Conservation (phyloP, 352 stramenopile species). For the Phytophthora cryptogea region DNA sequence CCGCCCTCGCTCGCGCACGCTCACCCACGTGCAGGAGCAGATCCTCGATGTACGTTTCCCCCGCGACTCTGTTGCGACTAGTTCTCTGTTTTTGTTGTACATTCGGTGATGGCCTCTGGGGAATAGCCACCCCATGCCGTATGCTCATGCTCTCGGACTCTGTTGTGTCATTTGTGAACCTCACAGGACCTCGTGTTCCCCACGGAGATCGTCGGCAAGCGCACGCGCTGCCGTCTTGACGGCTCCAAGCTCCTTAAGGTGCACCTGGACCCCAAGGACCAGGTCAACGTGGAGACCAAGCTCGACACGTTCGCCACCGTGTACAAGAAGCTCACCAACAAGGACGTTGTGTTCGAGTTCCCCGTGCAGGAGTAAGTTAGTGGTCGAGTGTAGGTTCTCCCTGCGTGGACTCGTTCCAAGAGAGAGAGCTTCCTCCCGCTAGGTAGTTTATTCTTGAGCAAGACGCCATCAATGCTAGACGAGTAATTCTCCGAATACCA, state of each 20-base stretch:
- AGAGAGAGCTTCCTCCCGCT: constrained; percentile 30
- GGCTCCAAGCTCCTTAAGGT: constrained; percentile 98
- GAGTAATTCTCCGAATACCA: constrained; percentile 35
- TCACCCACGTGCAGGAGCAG: constrained; percentile 98
- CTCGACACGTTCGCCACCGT: constrained; percentile 99
- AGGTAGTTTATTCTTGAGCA: constrained; percentile 64
- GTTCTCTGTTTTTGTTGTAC: constrained; percentile 20
- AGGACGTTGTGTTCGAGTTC: constrained; percentile 99
- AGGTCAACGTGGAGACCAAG: constrained; percentile 99
- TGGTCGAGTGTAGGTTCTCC: constrained; percentile 34
- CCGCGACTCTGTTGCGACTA: constrained; percentile 9
- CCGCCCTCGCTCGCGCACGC: constrained; percentile 96
- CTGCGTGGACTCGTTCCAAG: neutral
- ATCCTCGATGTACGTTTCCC: constrained; percentile 95
- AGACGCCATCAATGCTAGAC: constrained; percentile 38
- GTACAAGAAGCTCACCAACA: constrained; percentile 99
- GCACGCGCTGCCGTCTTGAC: constrained; percentile 97
- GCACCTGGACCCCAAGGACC: constrained; percentile 98
- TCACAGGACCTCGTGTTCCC: constrained; percentile 98
- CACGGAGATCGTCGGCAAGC: constrained; percentile 99
- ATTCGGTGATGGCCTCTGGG: constrained; percentile 90
- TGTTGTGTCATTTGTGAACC: constrained; percentile 23
- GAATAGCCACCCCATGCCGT: constrained; percentile 88
- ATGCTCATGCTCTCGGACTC: constrained; percentile 65
- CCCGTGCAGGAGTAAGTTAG: constrained; percentile 86